Conservation (phyloP, 2,329 filamentous ascomycete genomes). For the Plenodomus tracheiphilus region DNA sequence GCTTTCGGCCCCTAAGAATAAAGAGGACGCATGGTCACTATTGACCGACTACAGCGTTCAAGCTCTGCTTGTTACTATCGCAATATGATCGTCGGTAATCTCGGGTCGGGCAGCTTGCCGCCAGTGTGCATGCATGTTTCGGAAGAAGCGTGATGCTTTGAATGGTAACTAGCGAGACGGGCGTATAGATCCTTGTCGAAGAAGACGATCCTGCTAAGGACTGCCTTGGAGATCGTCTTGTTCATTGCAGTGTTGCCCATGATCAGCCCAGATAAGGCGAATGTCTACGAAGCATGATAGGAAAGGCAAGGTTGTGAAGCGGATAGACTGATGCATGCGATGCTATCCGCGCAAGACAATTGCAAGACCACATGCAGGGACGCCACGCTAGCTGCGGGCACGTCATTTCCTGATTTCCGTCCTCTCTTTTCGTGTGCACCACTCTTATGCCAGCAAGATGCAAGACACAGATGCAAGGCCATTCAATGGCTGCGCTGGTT, state of each 20-base stretch:
- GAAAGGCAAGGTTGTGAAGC: neutral
- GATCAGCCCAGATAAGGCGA: neutral
- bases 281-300: neutral
- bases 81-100: conserved; percentile 3
- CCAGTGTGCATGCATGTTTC: conserved; percentile 1
- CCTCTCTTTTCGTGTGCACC: conserved; percentile 1
- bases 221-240: neutral
- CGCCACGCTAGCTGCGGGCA: neutral
- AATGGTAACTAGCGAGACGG: neutral
- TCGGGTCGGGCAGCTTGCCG: neutral
- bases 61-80: conserved; percentile 4
- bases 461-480: neutral
- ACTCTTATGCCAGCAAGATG: neutral
- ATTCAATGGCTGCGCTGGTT: neutral
- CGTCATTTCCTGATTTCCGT: neutral
- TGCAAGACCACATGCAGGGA: neutral
- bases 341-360: neutral
- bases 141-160: neutral
- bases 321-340: neutral
- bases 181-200: neutral
- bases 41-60: conserved; percentile 2
- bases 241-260: neutral
- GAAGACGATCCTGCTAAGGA: neutral
- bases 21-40: conserved; percentile 5
- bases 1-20: conserved; percentile 7